Conservation (phyloP, 1,139 yeast genomes). For the Pneumocystis sp. region DNA sequence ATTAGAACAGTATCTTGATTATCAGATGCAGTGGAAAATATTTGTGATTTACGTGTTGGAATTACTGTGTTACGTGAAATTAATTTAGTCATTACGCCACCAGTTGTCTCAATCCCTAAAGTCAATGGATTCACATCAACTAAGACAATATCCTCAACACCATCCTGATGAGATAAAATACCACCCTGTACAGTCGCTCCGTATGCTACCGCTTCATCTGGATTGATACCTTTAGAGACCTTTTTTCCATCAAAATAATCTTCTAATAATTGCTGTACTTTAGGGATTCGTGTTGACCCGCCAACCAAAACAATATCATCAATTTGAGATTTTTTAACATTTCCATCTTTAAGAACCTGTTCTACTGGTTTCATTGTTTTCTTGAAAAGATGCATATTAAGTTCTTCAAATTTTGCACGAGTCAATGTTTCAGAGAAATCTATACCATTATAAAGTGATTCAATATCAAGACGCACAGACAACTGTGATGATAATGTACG, state of each 20-base stretch:
- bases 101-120: slow-evolving; percentile 91
- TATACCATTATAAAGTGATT: slow-evolving; percentile 87
- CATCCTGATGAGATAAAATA: slow-evolving; percentile 75
- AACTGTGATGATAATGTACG: slow-evolving; percentile 84
- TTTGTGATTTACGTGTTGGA: slow-evolving; percentile 93
- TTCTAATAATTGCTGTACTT: slow-evolving; percentile 82
- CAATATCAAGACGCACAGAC: slow-evolving; percentile 83
- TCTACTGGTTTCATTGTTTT: slow-evolving; percentile 87
- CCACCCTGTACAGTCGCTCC: slow-evolving; percentile 99
- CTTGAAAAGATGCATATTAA: slow-evolving; percentile 73
- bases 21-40: slow-evolving; percentile 92
- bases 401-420: slow-evolving; percentile 90
- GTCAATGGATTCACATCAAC: slow-evolving; percentile 91
- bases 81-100: slow-evolving; percentile 95
- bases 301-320: slow-evolving; percentile 92
- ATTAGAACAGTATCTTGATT: slow-evolving; percentile 94
- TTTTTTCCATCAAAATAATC: slow-evolving; percentile 81
- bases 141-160: slow-evolving; percentile 70
- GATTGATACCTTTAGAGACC: slow-evolving; percentile 90
- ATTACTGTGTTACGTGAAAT: slow-evolving; percentile 94
- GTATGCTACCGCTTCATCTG: slow-evolving; percentile 94
- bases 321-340: slow-evolving; percentile 63
- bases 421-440: slow-evolving; percentile 87
- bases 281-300: slow-evolving; percentile 97
- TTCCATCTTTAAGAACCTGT: slow-evolving; percentile 80